These are phyloP conservation scores for Plasmopara muralis DNA, from an alignment of 352 stramenopile species.

Conservation along the genomic window DNA sequence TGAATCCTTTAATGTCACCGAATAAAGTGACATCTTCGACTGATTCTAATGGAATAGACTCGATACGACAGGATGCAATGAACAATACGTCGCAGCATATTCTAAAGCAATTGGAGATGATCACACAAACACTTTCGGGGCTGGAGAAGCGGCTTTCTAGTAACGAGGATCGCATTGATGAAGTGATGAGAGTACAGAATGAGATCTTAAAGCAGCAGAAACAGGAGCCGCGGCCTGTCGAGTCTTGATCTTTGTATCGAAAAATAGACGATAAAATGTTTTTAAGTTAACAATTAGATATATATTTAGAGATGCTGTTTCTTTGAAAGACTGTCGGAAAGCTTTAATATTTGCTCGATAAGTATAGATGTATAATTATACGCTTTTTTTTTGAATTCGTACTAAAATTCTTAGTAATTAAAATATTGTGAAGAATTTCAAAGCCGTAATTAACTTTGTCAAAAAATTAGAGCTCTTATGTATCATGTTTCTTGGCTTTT, in stretches of 20 bases:
- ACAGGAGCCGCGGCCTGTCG: slow-evolving; percentile 8
- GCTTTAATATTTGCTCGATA: too few species aligned
- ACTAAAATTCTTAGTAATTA: too few species aligned
- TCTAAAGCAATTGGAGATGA: slow-evolving; percentile 84
- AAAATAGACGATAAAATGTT: too few species aligned
- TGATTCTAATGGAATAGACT: slow-evolving; percentile 7
- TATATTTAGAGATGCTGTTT: too few species aligned
- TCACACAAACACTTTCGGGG: slow-evolving; percentile 77
- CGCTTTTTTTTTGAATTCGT: too few species aligned
- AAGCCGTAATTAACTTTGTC: too few species aligned
- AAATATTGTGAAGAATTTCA: too few species aligned
- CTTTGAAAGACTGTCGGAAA: too few species aligned
- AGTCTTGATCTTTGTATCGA: slow-evolving; percentile 9
- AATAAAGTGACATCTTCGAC: slow-evolving; percentile 12
- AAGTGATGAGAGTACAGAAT: slow-evolving; percentile 57
- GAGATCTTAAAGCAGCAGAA: slow-evolving; percentile 47
- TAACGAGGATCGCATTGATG: slow-evolving; percentile 71
- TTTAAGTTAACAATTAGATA: too few species aligned
- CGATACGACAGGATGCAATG: slow-evolving; percentile 7
- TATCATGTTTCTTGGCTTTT: too few species aligned
- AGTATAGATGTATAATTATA: too few species aligned
- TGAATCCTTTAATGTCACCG: slow-evolving; percentile 10
- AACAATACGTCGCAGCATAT: slow-evolving; percentile 82
- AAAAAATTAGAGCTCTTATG: too few species aligned
- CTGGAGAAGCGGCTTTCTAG: slow-evolving; percentile 82